phyloP scores from a whole-genome alignment of 192 early-diverging fungal species.

The Podila minutissima region DNA sequence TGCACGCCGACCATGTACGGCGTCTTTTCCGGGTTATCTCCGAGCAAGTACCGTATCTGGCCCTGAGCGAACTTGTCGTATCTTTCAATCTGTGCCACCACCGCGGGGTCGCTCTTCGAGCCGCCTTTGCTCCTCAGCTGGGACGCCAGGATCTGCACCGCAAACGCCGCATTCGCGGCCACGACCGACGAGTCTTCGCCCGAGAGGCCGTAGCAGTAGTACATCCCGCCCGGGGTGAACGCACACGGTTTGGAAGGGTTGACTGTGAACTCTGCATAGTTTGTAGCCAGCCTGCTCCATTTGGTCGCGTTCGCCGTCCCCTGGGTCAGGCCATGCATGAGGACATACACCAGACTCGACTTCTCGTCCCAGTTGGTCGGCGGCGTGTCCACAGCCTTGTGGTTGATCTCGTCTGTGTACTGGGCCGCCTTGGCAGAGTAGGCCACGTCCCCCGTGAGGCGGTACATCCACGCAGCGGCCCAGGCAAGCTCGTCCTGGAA shows the following conservation, averaged over 20 bases:
- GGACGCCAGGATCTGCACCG: conserved; percentile 6
- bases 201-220: conserved; percentile 24
- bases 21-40: conserved; percentile 60
- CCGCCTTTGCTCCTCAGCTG: not conserved
- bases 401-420: conserved; percentile 41
- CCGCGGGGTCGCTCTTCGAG: not conserved
- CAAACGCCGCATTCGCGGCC: conserved; percentile 29
- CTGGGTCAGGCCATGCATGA: conserved; percentile 48
- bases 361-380: conserved; percentile 61
- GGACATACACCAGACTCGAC: conserved; percentile 52
- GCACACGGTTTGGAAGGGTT: conserved; percentile 7
- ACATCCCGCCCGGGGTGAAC: conserved; percentile 56
- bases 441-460: conserved; percentile 46
- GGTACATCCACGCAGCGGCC: conserved; percentile 62
- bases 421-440: conserved; percentile 54
- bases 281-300: conserved; percentile 49
- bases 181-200: conserved; percentile 24
- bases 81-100: conserved; percentile 1
- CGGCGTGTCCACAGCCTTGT: not conserved
- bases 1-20: conserved; percentile 65
- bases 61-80: conserved; percentile 20
- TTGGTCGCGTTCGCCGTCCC: conserved; percentile 18
- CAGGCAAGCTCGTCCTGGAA: conserved; percentile 56
- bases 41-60: conserved; percentile 63
- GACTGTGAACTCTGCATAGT: conserved; percentile 38